Percentiles rank a stretch among this genome's conserved stretches.
Conservation (phyloP, 139 green algal genomes). For the Picochlorum sp. region DNA sequence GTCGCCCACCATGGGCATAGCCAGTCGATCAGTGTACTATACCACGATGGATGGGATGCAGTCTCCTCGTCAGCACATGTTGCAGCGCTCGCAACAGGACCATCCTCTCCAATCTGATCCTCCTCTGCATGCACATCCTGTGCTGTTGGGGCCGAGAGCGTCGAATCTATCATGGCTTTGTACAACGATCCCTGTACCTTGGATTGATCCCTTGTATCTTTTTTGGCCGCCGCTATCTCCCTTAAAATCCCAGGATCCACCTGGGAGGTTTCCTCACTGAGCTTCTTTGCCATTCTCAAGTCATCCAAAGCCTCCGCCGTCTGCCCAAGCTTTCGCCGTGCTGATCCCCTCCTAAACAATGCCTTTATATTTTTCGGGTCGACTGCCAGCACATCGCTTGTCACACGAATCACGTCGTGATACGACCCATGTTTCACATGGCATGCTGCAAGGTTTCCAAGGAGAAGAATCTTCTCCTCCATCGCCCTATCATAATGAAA, state of each 20-base stretch:
- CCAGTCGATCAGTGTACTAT: too few species aligned
- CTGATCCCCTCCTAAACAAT: slow-evolving; percentile 60
- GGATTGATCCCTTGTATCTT: neutral
- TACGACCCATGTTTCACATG: slow-evolving; percentile 53
- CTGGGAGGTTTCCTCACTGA: too few species aligned
- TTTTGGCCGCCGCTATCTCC: slow-evolving; percentile 29
- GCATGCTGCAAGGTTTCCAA: slow-evolving; percentile 59
- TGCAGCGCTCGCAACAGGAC: neutral
- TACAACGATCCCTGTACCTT: neutral
- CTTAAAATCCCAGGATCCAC: slow-evolving; percentile 13
- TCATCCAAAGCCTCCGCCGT: slow-evolving; percentile 52
- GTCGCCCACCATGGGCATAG: too few species aligned
- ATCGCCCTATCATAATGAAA: slow-evolving; percentile 49
- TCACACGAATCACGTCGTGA: slow-evolving; percentile 42
- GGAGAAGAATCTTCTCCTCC: slow-evolving; percentile 33
- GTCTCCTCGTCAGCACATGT: too few species aligned
- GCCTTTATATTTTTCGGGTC: slow-evolving; percentile 48
- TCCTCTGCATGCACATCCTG: neutral
- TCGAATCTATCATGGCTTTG: neutral
- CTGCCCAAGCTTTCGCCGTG: slow-evolving; percentile 38
- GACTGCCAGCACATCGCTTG: slow-evolving; percentile 17
- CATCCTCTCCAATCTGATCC: neutral
- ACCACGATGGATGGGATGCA: too few species aligned
- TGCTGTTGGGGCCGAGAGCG: neutral
- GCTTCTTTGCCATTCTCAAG: slow-evolving; percentile 33